Conservation (phyloP, 202 grass and related monocot genomes). For the Carex arenaria region DNA sequence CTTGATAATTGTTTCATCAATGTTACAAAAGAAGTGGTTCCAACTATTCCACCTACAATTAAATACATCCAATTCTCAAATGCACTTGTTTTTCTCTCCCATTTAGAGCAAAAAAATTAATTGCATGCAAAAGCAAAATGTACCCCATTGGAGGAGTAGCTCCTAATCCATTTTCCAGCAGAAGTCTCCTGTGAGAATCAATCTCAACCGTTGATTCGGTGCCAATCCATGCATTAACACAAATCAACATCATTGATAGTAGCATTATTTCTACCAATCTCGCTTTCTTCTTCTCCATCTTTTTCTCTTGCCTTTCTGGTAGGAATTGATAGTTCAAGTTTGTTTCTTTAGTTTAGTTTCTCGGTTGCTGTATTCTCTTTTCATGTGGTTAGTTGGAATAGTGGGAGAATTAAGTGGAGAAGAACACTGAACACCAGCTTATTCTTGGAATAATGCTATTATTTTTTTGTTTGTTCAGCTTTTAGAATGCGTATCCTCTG, state of each 20-base stretch:
- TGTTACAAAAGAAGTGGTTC: slow-evolving; percentile 74
- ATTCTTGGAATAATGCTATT: background rate
- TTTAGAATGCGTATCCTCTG: too few relatives aligned
- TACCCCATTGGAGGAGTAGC: slow-evolving; percentile 84
- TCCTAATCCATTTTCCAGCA: slow-evolving; percentile 77
- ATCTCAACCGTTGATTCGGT: slow-evolving; percentile 32
- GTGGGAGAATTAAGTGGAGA: slow-evolving; percentile 7
- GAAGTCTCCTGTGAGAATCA: slow-evolving; percentile 44
- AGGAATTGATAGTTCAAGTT: background rate
- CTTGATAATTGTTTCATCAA: slow-evolving; percentile 60
- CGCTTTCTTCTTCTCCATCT: slow-evolving; percentile 23
- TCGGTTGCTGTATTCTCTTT: background rate
- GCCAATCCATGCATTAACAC: background rate
- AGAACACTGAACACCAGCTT: background rate
- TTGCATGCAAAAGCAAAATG: background rate
- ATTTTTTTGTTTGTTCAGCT: background rate
- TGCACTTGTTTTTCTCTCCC: background rate
- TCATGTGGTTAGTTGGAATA: background rate
- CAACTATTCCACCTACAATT: slow-evolving; percentile 86
- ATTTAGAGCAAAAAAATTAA: background rate
- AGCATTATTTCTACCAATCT: slow-evolving; percentile 2
- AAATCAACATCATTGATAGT: background rate
- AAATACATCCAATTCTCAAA: background rate
- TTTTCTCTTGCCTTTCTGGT: slow-evolving; percentile 9
- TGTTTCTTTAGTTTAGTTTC: background rate